phyloP scores from a whole-genome alignment of 2,329 filamentous ascomycete genomes.

The Escovopsis sp. region DNA sequence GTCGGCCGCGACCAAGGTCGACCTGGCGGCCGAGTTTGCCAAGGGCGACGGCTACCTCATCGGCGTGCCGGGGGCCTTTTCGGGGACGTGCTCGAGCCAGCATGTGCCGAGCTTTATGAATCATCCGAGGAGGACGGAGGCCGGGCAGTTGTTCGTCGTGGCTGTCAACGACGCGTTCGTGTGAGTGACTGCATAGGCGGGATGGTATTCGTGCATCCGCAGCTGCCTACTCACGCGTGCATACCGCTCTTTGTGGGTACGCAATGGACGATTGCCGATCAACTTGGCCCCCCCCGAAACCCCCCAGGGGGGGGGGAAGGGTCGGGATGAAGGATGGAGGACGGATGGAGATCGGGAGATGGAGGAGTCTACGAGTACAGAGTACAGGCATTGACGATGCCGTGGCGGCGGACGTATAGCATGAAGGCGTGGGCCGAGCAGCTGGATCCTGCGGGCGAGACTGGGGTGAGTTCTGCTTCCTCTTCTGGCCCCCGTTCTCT shows the following conservation, averaged over 20 bases:
- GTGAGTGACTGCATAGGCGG: slow-evolving; percentile 46
- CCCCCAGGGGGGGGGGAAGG: too few relatives aligned
- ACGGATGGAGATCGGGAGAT: too few relatives aligned
- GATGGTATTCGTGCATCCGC: too few relatives aligned
- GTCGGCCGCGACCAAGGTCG: slow-evolving; percentile 86
- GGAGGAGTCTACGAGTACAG: too few relatives aligned
- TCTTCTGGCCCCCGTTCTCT: too few relatives aligned
- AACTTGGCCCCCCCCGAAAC: too few relatives aligned
- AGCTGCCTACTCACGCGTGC: too few relatives aligned
- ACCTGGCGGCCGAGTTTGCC: slow-evolving; percentile 60
- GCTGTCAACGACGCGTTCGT: slow-evolving; percentile 92
- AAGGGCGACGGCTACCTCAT: slow-evolving; percentile 66
- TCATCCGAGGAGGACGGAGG: slow-evolving; percentile 60
- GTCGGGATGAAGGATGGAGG: too few relatives aligned
- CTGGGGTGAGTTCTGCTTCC: slow-evolving; percentile 63
- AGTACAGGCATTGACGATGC: slow-evolving; percentile 4
- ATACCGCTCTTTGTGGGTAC: too few relatives aligned
- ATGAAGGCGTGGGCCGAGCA: slow-evolving; percentile 80
- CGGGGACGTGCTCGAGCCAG: slow-evolving; percentile 37
- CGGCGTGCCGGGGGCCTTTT: slow-evolving; percentile 70
- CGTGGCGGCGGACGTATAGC: slow-evolving; percentile 36
- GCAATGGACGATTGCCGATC: too few relatives aligned
- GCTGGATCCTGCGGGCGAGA: slow-evolving; percentile 59
- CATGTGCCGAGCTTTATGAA: slow-evolving; percentile 83
- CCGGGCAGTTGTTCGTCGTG: slow-evolving; percentile 76